Percentiles rank a stretch among this genome's conserved stretches.
Evolutionary conservation across 2,329 filamentous ascomycete species (phyloP).

Genomic region (Fusarium brachygibbosum): DNA sequence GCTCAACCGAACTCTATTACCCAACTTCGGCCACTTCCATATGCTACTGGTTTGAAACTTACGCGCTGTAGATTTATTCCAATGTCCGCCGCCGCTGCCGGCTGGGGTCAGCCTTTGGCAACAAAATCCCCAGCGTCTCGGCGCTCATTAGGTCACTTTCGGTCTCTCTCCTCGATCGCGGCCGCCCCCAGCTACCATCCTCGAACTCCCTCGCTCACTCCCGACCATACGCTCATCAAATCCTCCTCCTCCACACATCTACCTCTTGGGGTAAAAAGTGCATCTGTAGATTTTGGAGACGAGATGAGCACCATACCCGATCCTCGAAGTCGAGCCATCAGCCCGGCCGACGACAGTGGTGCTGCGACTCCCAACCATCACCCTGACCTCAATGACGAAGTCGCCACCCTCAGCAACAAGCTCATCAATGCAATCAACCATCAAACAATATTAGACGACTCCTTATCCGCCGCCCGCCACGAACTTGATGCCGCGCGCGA

Average conservation of each 20-base stretch:
- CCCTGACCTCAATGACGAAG: slow-evolving; percentile 76
- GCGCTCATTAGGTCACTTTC: slow-evolving; percentile 63
- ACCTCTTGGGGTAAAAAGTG: slow-evolving; percentile 55
- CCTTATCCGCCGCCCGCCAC: slow-evolving; percentile 82
- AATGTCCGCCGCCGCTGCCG: slow-evolving; percentile 60
- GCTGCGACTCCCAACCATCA: slow-evolving; percentile 58
- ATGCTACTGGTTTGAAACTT: slow-evolving; percentile 22
- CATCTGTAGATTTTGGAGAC: slow-evolving; percentile 64
- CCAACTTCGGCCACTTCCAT: slow-evolving; percentile 18
- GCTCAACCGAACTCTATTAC: slow-evolving; percentile 30
- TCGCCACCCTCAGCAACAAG: slow-evolving; percentile 92
- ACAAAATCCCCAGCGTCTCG: slow-evolving; percentile 47
- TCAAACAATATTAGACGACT: slow-evolving; percentile 92
- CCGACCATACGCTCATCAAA: slow-evolving; percentile 57
- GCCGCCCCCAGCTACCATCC: slow-evolving; percentile 56
- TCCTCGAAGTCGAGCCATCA: slow-evolving; percentile 68
- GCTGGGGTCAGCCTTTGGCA: slow-evolving; percentile 63
- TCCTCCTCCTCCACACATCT: slow-evolving; percentile 56
- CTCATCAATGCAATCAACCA: slow-evolving; percentile 98
- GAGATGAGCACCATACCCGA: slow-evolving; percentile 79
- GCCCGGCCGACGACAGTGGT: slow-evolving; percentile 57
- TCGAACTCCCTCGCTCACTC: slow-evolving; percentile 53
- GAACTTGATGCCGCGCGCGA: slow-evolving; percentile 82
- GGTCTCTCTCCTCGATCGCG: slow-evolving; percentile 68
- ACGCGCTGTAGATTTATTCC: slow-evolving; percentile 62